phyloP scores from a whole-genome alignment of 2,329 filamentous ascomycete species.

The Trichoderma cornu-damae region DNA sequence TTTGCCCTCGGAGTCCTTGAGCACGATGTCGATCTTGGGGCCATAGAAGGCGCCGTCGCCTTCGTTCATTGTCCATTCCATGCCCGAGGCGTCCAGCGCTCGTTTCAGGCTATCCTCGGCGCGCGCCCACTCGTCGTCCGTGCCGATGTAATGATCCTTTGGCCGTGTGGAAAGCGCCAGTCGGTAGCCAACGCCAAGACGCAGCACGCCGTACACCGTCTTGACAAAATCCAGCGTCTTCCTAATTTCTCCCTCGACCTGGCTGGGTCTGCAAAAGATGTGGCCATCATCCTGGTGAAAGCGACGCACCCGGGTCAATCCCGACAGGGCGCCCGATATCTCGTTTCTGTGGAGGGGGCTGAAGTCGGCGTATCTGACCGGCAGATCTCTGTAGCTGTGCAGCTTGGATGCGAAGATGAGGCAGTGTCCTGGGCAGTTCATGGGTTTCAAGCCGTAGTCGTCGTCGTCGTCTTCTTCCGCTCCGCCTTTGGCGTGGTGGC shows the following conservation, averaged over 20 bases:
- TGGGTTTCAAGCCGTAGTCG: conserved; percentile 81
- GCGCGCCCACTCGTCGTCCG: conserved; percentile 56
- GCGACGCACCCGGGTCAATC: conserved; percentile 74
- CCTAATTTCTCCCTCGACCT: conserved; percentile 69
- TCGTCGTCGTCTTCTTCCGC: conserved; percentile 62
- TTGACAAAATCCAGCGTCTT: conserved; percentile 70
- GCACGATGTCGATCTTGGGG: conserved; percentile 83
- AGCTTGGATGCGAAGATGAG: conserved; percentile 71
- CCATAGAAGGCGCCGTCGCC: conserved; percentile 89
- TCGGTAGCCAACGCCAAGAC: conserved; percentile 63
- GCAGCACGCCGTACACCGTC: conserved; percentile 64
- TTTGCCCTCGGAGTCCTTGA: conserved; percentile 75
- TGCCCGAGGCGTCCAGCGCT: conserved; percentile 59
- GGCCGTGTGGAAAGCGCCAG: conserved; percentile 76
- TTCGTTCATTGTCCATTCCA: conserved; percentile 67
- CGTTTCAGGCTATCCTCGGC: conserved; percentile 38
- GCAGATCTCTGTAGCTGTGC: conserved; percentile 73
- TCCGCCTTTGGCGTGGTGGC: conserved; percentile 20
- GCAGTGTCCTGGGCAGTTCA: conserved; percentile 91
- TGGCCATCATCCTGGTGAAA: conserved; percentile 92
- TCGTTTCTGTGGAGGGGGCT: conserved; percentile 84
- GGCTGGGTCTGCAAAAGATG: conserved; percentile 76
- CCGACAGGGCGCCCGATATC: conserved; percentile 72
- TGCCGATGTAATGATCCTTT: conserved; percentile 70
- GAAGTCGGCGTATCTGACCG: conserved; percentile 81